These are phyloP conservation scores for Letharia columbiana DNA, from an alignment of 495 filamentous ascomycete species.

Conservation along the genomic window DNA sequence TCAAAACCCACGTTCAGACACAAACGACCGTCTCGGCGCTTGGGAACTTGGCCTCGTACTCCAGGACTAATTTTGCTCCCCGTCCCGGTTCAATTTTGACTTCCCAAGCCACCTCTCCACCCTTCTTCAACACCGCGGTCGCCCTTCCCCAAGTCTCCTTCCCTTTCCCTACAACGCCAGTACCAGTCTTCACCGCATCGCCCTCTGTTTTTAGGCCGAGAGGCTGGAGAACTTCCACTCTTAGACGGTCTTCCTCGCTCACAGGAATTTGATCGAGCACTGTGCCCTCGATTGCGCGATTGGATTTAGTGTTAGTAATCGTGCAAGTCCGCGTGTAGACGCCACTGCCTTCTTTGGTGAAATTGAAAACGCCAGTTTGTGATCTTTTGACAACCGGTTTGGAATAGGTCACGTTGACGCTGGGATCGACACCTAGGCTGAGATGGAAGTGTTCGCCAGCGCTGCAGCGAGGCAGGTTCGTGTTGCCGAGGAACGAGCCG, in stretches of 20 bases:
- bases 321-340: slow-evolving; percentile 49
- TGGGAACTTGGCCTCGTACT: slow-evolving; percentile 55
- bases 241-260: slow-evolving; percentile 54
- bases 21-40: slow-evolving; percentile 39
- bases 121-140: slow-evolving; percentile 34
- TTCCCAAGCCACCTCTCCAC: slow-evolving; percentile 54
- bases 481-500: slow-evolving; percentile 57
- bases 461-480: slow-evolving; percentile 47
- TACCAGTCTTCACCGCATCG: slow-evolving; percentile 34
- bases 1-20: background rate
- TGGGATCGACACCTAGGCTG: slow-evolving; percentile 57
- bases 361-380: slow-evolving; percentile 43
- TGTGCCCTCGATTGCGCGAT: slow-evolving; percentile 40
- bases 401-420: slow-evolving; percentile 50
- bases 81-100: slow-evolving; percentile 49
- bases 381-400: slow-evolving; percentile 51
- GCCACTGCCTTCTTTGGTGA: slow-evolving; percentile 49
- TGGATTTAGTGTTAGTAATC: slow-evolving; percentile 50
- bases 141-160: slow-evolving; percentile 25
- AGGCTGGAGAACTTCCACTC: slow-evolving; percentile 46
- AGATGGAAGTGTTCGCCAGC: slow-evolving; percentile 54
- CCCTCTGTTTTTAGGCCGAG: slow-evolving; percentile 41
- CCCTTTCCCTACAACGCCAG: slow-evolving; percentile 21
- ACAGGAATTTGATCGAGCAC: slow-evolving; percentile 62
- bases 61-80: slow-evolving; percentile 48